Conservation (phyloP, 257 asterid species). For the Henckelia pumila region DNA sequence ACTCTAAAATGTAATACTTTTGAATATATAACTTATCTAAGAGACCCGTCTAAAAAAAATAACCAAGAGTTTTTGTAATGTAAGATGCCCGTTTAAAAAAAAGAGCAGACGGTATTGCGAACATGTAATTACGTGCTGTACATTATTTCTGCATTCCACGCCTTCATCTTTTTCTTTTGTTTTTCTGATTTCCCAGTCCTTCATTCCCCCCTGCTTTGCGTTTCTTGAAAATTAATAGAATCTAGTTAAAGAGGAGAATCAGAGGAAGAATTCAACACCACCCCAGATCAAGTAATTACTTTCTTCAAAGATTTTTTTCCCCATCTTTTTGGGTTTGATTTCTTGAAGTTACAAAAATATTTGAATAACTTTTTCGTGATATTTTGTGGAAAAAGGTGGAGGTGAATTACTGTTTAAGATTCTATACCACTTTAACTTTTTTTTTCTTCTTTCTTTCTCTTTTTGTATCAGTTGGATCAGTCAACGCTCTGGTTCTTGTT, state of each 20-base stretch:
- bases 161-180: conserved; percentile 36
- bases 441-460: conserved; percentile 13
- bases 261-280: conserved; percentile 22
- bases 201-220: conserved; percentile 25
- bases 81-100: no score
- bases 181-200: conserved; percentile 24
- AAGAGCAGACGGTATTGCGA: no score
- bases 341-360: conserved; percentile 23
- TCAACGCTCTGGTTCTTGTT: conserved; percentile 35
- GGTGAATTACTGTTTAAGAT: conserved; percentile 23
- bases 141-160: conserved; percentile 7
- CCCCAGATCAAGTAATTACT: conserved; percentile 51
- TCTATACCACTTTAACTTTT: conserved; percentile 29
- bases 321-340: conserved; percentile 27
- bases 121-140: background rate
- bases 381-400: conserved; percentile 19
- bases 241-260: conserved; percentile 20
- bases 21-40: no score
- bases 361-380: conserved; percentile 10
- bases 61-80: no score
- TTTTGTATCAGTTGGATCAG: conserved; percentile 16
- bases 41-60: no score
- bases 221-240: conserved; percentile 27
- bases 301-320: conserved; percentile 19
- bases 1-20: no score